A percentile compares a stretch with the other conserved stretches of the same genome.
Conservation (phyloP, 768 basidiomycete genomes). For the Cystofilobasidium capitatum region DNA sequence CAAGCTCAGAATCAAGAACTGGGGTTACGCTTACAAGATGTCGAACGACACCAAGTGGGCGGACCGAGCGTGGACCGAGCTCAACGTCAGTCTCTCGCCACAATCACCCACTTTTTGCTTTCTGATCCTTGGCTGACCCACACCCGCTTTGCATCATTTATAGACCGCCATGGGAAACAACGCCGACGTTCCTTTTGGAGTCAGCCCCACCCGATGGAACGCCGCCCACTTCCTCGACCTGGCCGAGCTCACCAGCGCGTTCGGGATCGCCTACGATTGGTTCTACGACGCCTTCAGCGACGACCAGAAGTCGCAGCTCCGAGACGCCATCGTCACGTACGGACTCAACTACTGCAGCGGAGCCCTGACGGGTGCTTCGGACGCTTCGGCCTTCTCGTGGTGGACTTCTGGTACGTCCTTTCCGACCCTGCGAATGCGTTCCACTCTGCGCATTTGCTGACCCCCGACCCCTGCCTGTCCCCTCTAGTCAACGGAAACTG, state of each 20-base stretch:
- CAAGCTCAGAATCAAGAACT: conserved; percentile 85
- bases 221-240: conserved; percentile 74
- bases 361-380: conserved; percentile 44
- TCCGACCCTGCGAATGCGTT: conserved; percentile 49
- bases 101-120: not conserved
- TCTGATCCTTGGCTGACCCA: not conserved
- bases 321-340: conserved; percentile 60
- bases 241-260: conserved; percentile 70
- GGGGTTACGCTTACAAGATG: conserved; percentile 80
- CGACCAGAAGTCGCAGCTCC: conserved; percentile 60
- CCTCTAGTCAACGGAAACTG: not conserved
- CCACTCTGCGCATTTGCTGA: conserved; percentile 71
- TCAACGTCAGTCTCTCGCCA: conserved; percentile 51
- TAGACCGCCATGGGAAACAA: conserved; percentile 70
- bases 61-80: conserved; percentile 71
- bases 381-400: conserved; percentile 51
- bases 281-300: conserved; percentile 71
- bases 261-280: conserved; percentile 94
- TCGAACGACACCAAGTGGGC: conserved; percentile 87
- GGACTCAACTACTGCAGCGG: conserved; percentile 61
- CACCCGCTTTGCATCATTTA: conserved; percentile 18
- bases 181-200: conserved; percentile 53
- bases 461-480: conserved; percentile 35
- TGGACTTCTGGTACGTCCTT: conserved; percentile 46
- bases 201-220: conserved; percentile 66